Percentiles rank a stretch among this genome's conserved stretches.
Conservation (phyloP, 2,329 filamentous ascomycete species). For the Botrytis pseudocinerea region DNA sequence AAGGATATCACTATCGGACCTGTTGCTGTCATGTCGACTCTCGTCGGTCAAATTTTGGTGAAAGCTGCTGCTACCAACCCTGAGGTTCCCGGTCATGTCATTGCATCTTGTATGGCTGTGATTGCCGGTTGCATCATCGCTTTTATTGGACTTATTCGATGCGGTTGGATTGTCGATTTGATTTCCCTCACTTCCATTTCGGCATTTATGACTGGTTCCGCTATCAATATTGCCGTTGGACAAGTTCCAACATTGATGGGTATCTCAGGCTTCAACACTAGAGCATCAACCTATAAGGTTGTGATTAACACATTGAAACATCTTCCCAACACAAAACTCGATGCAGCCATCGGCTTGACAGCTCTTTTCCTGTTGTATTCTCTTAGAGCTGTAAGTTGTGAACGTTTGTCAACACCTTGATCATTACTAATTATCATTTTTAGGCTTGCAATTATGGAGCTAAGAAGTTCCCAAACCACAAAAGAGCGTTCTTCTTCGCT, state of each 20-base stretch:
- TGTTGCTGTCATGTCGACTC: slow-evolving; percentile 91
- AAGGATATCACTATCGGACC: slow-evolving; percentile 99
- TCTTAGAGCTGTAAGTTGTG: slow-evolving; percentile 55
- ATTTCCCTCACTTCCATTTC: slow-evolving; percentile 89
- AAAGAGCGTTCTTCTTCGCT: slow-evolving; percentile 84
- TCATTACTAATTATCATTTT: neutral
- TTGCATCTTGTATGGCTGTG: slow-evolving; percentile 78
- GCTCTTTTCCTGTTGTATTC: slow-evolving; percentile 76
- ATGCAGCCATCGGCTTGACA: slow-evolving; percentile 86
- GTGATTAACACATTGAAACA: slow-evolving; percentile 80
- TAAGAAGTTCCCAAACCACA: slow-evolving; percentile 65
- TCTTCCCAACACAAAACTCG: slow-evolving; percentile 65
- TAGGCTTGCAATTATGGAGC: slow-evolving; percentile 61
- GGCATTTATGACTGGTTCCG: slow-evolving; percentile 96
- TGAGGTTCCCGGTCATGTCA: slow-evolving; percentile 59
- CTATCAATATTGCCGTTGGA: slow-evolving; percentile 81
- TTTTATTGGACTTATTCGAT: slow-evolving; percentile 74
- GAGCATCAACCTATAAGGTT: slow-evolving; percentile 77
- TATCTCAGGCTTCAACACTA: slow-evolving; percentile 65
- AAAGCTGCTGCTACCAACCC: slow-evolving; percentile 60
- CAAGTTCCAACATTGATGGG: slow-evolving; percentile 84
- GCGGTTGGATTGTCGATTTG: slow-evolving; percentile 89
- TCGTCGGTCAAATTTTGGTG: slow-evolving; percentile 79
- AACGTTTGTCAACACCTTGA: no score
- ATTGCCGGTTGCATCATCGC: slow-evolving; percentile 76